These are phyloP conservation scores for Microdochium bolleyi DNA, from an alignment of 2,329 filamentous ascomycete genomes.

Conservation along the genomic window DNA sequence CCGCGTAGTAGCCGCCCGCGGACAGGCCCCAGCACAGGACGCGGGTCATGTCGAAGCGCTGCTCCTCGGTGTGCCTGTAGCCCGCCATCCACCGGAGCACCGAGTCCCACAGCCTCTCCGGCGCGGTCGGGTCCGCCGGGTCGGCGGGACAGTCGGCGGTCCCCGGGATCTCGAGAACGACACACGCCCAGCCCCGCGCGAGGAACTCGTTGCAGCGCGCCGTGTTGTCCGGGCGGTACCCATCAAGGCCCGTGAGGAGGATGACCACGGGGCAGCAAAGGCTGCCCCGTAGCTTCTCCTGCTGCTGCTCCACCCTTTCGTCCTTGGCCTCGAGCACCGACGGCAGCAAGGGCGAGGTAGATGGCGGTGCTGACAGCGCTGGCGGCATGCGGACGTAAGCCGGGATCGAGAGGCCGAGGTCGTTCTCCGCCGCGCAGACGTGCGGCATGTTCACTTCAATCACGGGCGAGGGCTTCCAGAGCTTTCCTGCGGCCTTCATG, in stretches of 20 bases:
- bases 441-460: slow-evolving; percentile 56
- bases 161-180: slow-evolving; percentile 58
- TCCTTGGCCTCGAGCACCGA: background rate
- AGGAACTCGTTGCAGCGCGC: slow-evolving; percentile 53
- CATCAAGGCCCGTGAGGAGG: slow-evolving; percentile 54
- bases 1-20: slow-evolving; percentile 60
- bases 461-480: slow-evolving; percentile 48
- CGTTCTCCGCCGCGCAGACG: slow-evolving; percentile 34
- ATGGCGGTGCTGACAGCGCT: background rate
- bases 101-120: slow-evolving; percentile 56
- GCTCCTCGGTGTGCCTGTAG: background rate
- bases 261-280: slow-evolving; percentile 38
- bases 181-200: slow-evolving; percentile 51
- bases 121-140: slow-evolving; percentile 46
- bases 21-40: slow-evolving; percentile 59
- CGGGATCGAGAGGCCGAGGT: slow-evolving; percentile 47
- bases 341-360: background rate
- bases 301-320: background rate
- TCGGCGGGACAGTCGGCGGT: slow-evolving; percentile 62
- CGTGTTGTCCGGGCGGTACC: slow-evolving; percentile 57
- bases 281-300: background rate
- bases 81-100: slow-evolving; percentile 51
- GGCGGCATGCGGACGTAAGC: slow-evolving; percentile 57
- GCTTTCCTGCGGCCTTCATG: slow-evolving; percentile 40
- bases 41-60: slow-evolving; percentile 43